Evolutionary conservation across 352 stramenopile genomes (phyloP), one percentile per base, ranked within the genome.

Genomic region (Phytophthora capsici): DNA sequence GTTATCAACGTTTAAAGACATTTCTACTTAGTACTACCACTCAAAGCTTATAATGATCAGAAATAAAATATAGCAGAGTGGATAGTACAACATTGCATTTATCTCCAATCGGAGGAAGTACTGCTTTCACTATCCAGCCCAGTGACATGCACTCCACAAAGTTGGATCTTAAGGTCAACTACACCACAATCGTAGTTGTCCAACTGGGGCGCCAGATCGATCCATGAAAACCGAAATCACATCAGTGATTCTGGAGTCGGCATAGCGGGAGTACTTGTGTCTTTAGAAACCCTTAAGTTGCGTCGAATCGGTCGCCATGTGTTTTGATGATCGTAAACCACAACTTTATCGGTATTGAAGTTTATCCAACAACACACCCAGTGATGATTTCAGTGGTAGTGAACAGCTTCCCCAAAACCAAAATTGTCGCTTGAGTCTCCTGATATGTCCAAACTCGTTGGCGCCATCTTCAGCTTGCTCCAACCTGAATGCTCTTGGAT

Each of bases 151-250:
- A 46, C 1, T 45, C 49, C 36, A 17, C 17, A 8, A 37, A 57
- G 9, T 8, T 22, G 44, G 2, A 32, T 13, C 38, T 65, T n/a
- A 12, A 57, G 47, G 10, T 40, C 22, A 28, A 57, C 51, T 17
- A 65, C 8, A 4, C 54, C 54, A 22, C 22, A 62, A 44, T 62
- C 54, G 32, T 48, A 62, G 22, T 54, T 62, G 5, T 65, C 17
- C 1, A 65, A 14, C n/a, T 65, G 57, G 1, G 37, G 14, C 5
- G 32, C 2, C 17, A 36, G 52, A 14, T 46, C 38, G 40, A 17
- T 19, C 6, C 28, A 26, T 16, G 4, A 47, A 37, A 38, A 57
- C n/a, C 38, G 14, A 25, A 52, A 22, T 25, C 46, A 26, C 28
- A 57, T 65, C 0, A 47, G 26, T 3, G 57, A 57, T 30, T 32